A percentile compares a stretch with the other conserved stretches of the same genome.
Conservation (phyloP, 306 rosid species). For the Glycine latifolia region DNA sequence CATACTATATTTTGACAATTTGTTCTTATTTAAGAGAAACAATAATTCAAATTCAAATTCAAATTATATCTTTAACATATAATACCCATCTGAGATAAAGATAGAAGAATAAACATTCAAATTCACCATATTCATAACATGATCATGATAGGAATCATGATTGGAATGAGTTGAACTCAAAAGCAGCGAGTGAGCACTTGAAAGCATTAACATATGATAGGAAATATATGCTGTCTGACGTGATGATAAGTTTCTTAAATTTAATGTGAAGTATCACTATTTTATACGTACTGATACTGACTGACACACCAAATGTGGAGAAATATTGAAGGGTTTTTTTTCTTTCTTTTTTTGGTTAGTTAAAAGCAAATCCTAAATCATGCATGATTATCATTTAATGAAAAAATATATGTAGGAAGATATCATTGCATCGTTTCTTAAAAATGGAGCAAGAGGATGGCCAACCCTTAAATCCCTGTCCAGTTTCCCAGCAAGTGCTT, state of each 20-base stretch:
- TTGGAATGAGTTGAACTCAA: neutral
- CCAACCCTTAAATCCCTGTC: conserved; percentile 63
- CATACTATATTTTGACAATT: too few relatives aligned
- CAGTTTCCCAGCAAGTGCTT: conserved; percentile 62
- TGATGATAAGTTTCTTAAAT: conserved; percentile 3
- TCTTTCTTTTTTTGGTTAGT: neutral
- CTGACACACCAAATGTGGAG: neutral
- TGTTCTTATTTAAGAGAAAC: too few relatives aligned
- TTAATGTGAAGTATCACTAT: neutral
- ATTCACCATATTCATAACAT: conserved; percentile 12
- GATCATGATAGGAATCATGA: conserved; percentile 12
- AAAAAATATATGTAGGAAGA: neutral
- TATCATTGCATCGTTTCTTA: neutral
- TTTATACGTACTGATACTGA: neutral
- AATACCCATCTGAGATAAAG: neutral
- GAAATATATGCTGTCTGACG: neutral
- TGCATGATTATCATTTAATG: neutral
- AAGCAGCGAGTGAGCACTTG: neutral
- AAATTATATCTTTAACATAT: too few relatives aligned
- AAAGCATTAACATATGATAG: conserved; percentile 13
- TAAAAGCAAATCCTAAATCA: neutral
- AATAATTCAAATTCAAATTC: too few relatives aligned
- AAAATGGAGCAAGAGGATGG: conserved; percentile 10
- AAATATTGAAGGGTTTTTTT: neutral
- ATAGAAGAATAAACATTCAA: neutral